Percentiles rank a stretch among this genome's conserved stretches.
Conservation (phyloP, 805 yeast species). For the Zygotorulaspora sp. region DNA sequence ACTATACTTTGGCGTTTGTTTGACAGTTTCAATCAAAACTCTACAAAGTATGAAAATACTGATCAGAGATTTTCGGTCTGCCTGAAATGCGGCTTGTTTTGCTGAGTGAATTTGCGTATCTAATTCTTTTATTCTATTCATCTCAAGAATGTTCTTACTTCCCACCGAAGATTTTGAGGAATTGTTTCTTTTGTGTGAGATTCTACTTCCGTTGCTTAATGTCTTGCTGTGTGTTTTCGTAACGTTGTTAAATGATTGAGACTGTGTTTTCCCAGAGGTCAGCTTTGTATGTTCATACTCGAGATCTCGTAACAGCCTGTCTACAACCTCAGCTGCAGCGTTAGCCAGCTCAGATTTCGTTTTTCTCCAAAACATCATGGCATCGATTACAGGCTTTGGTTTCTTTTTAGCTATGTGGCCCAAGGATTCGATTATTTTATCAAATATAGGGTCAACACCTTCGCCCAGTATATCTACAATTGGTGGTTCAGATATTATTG, state of each 20-base stretch:
- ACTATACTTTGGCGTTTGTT: conserved; percentile 70
- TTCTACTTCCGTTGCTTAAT: conserved; percentile 33
- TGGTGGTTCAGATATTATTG: conserved; percentile 68
- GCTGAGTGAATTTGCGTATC: conserved; percentile 41
- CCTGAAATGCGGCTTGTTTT: conserved; percentile 68
- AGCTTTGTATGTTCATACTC: conserved; percentile 23
- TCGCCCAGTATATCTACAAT: conserved; percentile 72
- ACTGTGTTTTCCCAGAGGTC: conserved; percentile 2
- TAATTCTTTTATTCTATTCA: conserved; percentile 49
- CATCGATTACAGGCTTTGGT: conserved; percentile 94
- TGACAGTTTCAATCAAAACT: conserved; percentile 86
- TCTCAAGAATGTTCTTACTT: conserved; percentile 39
- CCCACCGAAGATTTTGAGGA: conserved; percentile 42
- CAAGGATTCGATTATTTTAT: conserved; percentile 74
- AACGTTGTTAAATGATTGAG: conserved; percentile 7
- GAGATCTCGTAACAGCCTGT: conserved; percentile 39
- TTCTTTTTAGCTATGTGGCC: conserved; percentile 87
- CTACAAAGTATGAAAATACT: conserved; percentile 86
- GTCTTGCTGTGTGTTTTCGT: conserved; percentile 31
- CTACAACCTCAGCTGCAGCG: conserved; percentile 51
- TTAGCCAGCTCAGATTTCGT: conserved; percentile 84
- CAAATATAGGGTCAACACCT: conserved; percentile 83
- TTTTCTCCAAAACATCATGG: conserved; percentile 97
- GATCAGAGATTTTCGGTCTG: conserved; percentile 81
- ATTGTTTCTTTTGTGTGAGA: conserved; percentile 46